Evolutionary conservation across 169 alveolate genomes (phyloP), one percentile per base, ranked within the genome.

Genomic region (Babesia gibsoni): DNA sequence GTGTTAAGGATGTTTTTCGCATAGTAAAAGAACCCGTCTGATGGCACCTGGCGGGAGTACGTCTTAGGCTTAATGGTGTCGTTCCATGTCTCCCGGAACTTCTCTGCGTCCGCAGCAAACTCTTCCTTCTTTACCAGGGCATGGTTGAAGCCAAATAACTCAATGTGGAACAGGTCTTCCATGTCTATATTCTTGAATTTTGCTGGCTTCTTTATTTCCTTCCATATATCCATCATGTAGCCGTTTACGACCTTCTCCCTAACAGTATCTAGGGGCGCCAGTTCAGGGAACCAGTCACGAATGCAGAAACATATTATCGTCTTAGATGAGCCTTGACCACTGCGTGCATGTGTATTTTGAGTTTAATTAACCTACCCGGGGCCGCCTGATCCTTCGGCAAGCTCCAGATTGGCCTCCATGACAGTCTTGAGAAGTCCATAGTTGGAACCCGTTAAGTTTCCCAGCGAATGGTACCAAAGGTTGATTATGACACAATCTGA

Each of bases 401-500:
- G 69, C 50, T 92, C 96, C 27, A 92, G 69, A 72, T 90, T 87
- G 23, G 90, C 96, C 67, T 89, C 95, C 84, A 92, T 69, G 22
- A 93, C 95, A 5, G 96, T 92, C 83, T 90, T 90, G 64, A 93
- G 75, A 8, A 93, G 85, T 0, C 93, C 95, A 69, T 90, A 93
- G 84, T 93, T 93, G 4, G 96, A 92, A 2, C 94, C 93, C 25
- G 95, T 92, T 35, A 80, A 87, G 63, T 90, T 90, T 29, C 96
- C 96, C 46, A 93, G 69, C n/a, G 91, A 84, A 43, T 91, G 90
- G 49, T 88, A 89, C 92, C 94, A 89, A 53, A 91, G 87, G 70
- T 93, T 93, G 7, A 93, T 78, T 27, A 91, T 58, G 48, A 93
- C 88, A 52, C 95, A 90, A 79, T 93, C 97, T 16, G 97, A 91